phyloP scores from a whole-genome alignment of 1,139 yeast genomes.

The Blastobotrys niveus region DNA sequence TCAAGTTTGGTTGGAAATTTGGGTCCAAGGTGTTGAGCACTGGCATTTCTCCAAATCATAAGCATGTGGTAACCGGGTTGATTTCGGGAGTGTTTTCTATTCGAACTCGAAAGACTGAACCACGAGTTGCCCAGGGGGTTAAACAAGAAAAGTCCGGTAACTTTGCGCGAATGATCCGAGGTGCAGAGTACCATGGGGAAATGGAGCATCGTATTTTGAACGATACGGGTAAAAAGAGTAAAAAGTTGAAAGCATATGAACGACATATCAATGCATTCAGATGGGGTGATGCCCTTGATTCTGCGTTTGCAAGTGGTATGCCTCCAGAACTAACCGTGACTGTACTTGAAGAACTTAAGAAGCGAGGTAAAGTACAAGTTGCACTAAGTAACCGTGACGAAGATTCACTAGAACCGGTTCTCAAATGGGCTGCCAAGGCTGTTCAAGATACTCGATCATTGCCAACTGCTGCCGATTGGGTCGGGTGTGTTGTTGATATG shows the following conservation, averaged over 20 bases:
- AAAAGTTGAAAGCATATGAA: constrained; percentile 73
- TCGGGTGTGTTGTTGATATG: constrained; percentile 74
- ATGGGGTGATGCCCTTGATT: constrained; percentile 89
- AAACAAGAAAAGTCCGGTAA: constrained; percentile 41
- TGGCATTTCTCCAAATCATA: constrained; percentile 83
- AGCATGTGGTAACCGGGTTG: constrained; percentile 91
- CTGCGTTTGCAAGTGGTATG: constrained; percentile 72
- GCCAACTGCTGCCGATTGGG: constrained; percentile 71
- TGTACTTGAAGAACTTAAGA: constrained; percentile 75
- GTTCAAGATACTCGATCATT: constrained; percentile 78
- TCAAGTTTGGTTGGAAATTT: constrained; percentile 95
- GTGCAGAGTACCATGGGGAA: constrained; percentile 86
- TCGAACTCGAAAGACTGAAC: constrained; percentile 68
- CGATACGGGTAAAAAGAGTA: constrained; percentile 37
- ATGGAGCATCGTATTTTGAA: constrained; percentile 69
- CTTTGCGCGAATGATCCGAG: constrained; percentile 79
- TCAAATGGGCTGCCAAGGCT: constrained; percentile 72
- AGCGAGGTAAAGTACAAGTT: constrained; percentile 78
- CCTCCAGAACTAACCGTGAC: constrained; percentile 75
- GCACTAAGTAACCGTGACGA: constrained; percentile 81
- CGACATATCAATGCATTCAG: constrained; percentile 77
- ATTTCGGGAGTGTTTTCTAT: constrained; percentile 84
- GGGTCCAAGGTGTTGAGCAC: constrained; percentile 88
- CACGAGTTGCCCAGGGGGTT: constrained; percentile 31
- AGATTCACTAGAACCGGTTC: constrained; percentile 71